Conservation (phyloP, 129 eudicot species). For the Arctium minus region DNA sequence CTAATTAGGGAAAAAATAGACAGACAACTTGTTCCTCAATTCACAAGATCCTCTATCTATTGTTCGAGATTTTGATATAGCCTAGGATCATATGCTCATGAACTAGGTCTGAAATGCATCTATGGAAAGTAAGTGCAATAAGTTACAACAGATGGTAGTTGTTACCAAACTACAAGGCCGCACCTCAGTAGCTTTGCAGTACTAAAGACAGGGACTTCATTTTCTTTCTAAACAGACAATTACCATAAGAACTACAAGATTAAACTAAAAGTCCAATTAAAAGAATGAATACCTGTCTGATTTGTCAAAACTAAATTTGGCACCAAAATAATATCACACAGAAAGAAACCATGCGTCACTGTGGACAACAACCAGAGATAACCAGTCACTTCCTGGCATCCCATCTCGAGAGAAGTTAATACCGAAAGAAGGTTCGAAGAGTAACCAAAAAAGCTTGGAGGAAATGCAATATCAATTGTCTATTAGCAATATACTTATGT, state of each 20-base stretch:
- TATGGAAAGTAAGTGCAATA: not conserved
- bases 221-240: not conserved
- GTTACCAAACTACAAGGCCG: not conserved
- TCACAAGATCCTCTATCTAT: not conserved
- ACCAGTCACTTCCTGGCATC: constrained; percentile 91
- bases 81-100: not conserved
- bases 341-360: constrained; percentile 91
- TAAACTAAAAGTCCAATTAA: not conserved
- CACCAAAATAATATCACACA: constrained; percentile 88
- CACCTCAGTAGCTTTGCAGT: not conserved
- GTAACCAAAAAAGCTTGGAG: not conserved
- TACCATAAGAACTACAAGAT: not conserved
- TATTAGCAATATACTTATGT: too few relatives aligned
- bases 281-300: constrained; percentile 60
- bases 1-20: not conserved
- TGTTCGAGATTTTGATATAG: not conserved
- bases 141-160: not conserved
- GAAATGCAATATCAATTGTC: too few relatives aligned
- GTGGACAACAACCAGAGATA: constrained; percentile 93
- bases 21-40: not conserved
- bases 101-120: not conserved
- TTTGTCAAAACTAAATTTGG: constrained; percentile 87
- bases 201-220: not conserved
- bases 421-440: constrained; percentile 92
- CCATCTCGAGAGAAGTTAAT: constrained; percentile 97